A percentile compares a stretch with the other conserved stretches of the same genome.
Conservation (phyloP, 495 filamentous ascomycete species). For the Talaromyces trachyspermus region DNA sequence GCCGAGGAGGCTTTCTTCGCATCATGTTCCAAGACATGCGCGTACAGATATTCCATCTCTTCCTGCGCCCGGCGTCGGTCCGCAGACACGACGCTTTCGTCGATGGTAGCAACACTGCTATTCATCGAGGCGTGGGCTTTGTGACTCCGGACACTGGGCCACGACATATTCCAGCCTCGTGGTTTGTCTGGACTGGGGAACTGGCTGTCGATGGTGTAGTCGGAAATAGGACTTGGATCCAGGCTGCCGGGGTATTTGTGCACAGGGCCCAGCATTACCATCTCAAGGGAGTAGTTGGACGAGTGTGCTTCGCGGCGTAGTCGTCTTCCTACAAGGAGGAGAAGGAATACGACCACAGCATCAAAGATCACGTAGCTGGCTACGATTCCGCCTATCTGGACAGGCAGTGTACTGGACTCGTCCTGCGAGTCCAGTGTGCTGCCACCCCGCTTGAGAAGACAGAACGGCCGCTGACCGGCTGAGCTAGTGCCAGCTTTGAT, state of each 20-base stretch:
- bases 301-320: slow-evolving; percentile 47
- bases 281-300: slow-evolving; percentile 45
- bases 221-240: slow-evolving; percentile 41
- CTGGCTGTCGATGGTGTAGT: slow-evolving; percentile 18
- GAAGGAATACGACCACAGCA: slow-evolving; percentile 55
- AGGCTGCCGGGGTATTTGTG: slow-evolving; percentile 39
- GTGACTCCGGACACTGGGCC: slow-evolving; percentile 32
- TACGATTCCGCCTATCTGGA: slow-evolving; percentile 70
- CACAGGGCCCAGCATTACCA: slow-evolving; percentile 55
- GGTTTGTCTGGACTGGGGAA: slow-evolving; percentile 34
- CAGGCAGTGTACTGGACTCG: slow-evolving; percentile 48
- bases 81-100: slow-evolving; percentile 63
- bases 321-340: slow-evolving; percentile 58
- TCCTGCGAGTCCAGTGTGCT: not conserved
- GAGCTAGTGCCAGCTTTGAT: not conserved
- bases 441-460: not conserved
- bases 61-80: slow-evolving; percentile 66
- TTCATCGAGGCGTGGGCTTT: slow-evolving; percentile 33
- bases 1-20: slow-evolving; percentile 49
- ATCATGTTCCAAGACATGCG: slow-evolving; percentile 84
- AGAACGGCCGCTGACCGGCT: not conserved
- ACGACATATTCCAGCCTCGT: slow-evolving; percentile 28
- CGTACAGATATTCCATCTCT: slow-evolving; percentile 85
- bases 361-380: slow-evolving; percentile 71
- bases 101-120: slow-evolving; percentile 55